These are phyloP conservation scores for Uromyces viciae-fabae DNA, from an alignment of 1,284 basidiomycete genomes.

Conservation along the genomic window DNA sequence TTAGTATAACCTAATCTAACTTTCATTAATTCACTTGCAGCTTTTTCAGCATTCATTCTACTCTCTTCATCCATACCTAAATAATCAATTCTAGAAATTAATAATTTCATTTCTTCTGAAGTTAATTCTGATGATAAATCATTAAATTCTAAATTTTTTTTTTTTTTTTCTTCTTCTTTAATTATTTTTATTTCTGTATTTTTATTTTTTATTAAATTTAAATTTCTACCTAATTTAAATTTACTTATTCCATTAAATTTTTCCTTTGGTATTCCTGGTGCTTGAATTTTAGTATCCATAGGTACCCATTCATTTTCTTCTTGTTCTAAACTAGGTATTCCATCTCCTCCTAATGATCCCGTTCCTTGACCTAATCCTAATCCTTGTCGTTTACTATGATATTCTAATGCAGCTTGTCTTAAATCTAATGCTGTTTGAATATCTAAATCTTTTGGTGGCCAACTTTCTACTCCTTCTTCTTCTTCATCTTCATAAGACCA, in stretches of 20 bases:
- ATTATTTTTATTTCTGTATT: not conserved
- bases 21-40: conserved; percentile 23
- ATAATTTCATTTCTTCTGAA: conserved; percentile 22
- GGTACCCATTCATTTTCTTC: conserved; percentile 44
- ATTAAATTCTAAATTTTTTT: conserved; percentile 3
- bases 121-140: conserved; percentile 31
- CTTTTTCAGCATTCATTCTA: conserved; percentile 24
- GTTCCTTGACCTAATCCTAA: conserved; percentile 35
- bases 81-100: conserved; percentile 17
- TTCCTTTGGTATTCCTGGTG: conserved; percentile 20
- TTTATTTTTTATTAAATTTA: not conserved
- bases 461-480: conserved; percentile 7
- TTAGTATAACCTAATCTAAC: no score
- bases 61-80: conserved; percentile 40
- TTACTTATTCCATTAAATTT: not conserved
- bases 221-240: conserved; percentile 25
- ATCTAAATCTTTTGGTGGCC: conserved; percentile 32
- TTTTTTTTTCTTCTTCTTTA: not conserved
- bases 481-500: conserved; percentile 27
- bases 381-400: conserved; percentile 41
- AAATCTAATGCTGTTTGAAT: conserved; percentile 38
- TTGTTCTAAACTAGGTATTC: not conserved
- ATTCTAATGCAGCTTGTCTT: conserved; percentile 36
- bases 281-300: conserved; percentile 4
- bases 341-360: conserved; percentile 31